These are phyloP conservation scores for Microsporum canis DNA, from an alignment of 2,329 filamentous ascomycete genomes.

Conservation along the genomic window DNA sequence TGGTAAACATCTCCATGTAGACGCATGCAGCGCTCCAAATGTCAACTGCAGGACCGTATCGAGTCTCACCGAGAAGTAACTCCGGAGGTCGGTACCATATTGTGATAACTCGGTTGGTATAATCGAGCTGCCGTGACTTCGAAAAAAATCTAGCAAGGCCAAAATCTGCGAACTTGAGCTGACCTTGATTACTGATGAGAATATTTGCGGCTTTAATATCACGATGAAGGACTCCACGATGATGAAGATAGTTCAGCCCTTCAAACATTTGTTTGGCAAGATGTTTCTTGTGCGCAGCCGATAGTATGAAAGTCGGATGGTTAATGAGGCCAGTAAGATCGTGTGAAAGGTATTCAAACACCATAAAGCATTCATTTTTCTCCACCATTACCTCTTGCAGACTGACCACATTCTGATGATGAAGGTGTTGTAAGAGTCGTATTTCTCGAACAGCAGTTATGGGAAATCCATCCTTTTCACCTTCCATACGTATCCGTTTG, in stretches of 20 bases:
- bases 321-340: constrained; percentile 92
- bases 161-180: constrained; percentile 90
- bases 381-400: constrained; percentile 99
- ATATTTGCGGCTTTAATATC: constrained; percentile 99
- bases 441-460: constrained; percentile 95
- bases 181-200: constrained; percentile 76
- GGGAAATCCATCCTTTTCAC: constrained; percentile 97
- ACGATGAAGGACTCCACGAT: constrained; percentile 83
- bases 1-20: constrained; percentile 90
- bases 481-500: constrained; percentile 99
- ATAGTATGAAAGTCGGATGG: constrained; percentile 80
- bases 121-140: constrained; percentile 82
- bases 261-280: constrained; percentile 87
- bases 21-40: constrained; percentile 98
- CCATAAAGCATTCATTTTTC: constrained; percentile 98
- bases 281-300: constrained; percentile 80
- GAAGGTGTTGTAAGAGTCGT: constrained; percentile 86
- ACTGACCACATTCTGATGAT: constrained; percentile 74
- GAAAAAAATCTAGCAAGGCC: constrained; percentile 92
- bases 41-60: constrained; percentile 80
- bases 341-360: constrained; percentile 95
- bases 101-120: constrained; percentile 96
- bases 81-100: constrained; percentile 96
- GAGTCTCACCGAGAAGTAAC: constrained; percentile 78
- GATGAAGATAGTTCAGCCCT: constrained; percentile 85